Base-by-base conservation (phyloP, 1,284 basidiomycete genomes). In the Ceratorhiza oryzae-sativae region DNA sequence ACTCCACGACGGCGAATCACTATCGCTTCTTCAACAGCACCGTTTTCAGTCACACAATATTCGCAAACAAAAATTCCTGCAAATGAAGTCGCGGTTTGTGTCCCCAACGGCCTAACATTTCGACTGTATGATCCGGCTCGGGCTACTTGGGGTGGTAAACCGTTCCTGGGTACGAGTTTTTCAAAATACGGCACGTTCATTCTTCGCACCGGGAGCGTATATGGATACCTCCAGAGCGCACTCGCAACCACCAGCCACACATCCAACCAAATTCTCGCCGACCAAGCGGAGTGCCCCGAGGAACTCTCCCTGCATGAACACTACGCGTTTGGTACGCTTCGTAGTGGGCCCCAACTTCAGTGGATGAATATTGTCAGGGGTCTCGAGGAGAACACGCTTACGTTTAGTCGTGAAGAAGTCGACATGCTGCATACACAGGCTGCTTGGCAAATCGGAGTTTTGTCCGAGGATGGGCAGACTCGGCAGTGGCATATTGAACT, bases 361-460 rank as follows among this genome's bases (percentile, higher is more conserved):
- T 86, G 85, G 85, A 74, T 83, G 48, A 87, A 86, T 71, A 82
- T 86, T 15, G 75, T 80, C 5, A 78, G 82, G 25, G 84, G 83
- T 72, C 73, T 86, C 15, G 77, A 78, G 10, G 78, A 79, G 13
- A 77, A 79, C 36, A 73, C 74, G 0, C 74, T 87, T 39, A 80
- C 77, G 0, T 82, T 85, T 60, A 75, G 77, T 27, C 73, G 77
- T 1, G 77, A 79, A 2, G 83, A 81, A 27, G 84, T 86, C 0
- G 78, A 83, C 68, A 53, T 77, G 1, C 77, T 87, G 1, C 23
- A 85, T 1, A 77, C 75, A 12, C 84, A 85, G 63, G 80, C 84
- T 25, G 79, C 78, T 0, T 73, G 79, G 75, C 84, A 86, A 72
- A 78, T 82, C 0, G 86, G 86, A 0, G 78, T 77, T 0, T 58